Conservation (phyloP, 768 basidiomycete genomes). For the Psilocybe cyanescens region DNA sequence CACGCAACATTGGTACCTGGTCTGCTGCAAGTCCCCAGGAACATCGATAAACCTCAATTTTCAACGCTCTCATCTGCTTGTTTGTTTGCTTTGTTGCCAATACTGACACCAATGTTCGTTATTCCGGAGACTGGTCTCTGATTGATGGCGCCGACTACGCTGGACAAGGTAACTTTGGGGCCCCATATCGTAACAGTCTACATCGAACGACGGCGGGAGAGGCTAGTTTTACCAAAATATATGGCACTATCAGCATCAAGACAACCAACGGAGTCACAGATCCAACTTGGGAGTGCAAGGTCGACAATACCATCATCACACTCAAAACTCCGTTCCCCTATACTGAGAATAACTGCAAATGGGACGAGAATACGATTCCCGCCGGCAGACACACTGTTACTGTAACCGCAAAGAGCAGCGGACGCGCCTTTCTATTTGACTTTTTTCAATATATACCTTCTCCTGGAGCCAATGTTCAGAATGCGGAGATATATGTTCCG, state of each 20-base stretch:
- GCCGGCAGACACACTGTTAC: slow-evolving; percentile 21
- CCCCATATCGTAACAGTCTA: slow-evolving; percentile 14
- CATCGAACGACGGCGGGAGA: slow-evolving; percentile 12
- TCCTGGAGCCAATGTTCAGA: slow-evolving; percentile 10
- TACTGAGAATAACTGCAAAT: slow-evolving; percentile 21
- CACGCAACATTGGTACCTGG: too few relatives aligned
- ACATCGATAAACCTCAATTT: too few relatives aligned
- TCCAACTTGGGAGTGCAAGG: slow-evolving; percentile 20
- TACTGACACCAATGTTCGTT: slow-evolving; percentile 12
- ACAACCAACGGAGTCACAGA: slow-evolving; percentile 13
- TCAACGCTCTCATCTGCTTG: too few relatives aligned
- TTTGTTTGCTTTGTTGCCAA: not conserved
- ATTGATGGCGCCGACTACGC: slow-evolving; percentile 12
- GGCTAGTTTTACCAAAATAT: slow-evolving; percentile 17
- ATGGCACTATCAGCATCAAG: slow-evolving; percentile 17
- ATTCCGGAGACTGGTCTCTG: slow-evolving; percentile 14
- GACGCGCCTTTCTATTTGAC: slow-evolving; percentile 23
- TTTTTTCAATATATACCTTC: slow-evolving; percentile 21
- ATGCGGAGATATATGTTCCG: slow-evolving; percentile 22
- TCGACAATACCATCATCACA: slow-evolving; percentile 13
- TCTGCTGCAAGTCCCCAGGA: too few relatives aligned
- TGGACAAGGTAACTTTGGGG: slow-evolving; percentile 20
- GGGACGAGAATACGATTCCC: slow-evolving; percentile 3
- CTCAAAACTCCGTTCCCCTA: slow-evolving; percentile 9
- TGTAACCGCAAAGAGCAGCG: slow-evolving; percentile 15